Evolutionary conservation across 495 filamentous ascomycete genomes (phyloP).

Genomic region (Pseudomonodictys pantanalensis): DNA sequence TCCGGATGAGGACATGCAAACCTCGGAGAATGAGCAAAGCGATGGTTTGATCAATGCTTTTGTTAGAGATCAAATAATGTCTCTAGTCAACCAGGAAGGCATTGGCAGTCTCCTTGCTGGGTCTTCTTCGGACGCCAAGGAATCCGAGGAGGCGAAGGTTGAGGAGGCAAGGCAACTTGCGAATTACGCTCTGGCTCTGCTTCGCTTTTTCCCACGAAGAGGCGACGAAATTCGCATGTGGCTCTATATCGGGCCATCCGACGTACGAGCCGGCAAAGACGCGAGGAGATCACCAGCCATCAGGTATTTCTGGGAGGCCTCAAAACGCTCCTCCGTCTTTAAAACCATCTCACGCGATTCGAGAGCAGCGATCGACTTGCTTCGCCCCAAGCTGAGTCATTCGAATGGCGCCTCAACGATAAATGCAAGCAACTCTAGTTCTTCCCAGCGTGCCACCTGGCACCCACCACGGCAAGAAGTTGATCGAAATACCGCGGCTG

Average conservation of each 20-base stretch:
- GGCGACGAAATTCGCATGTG: constrained; percentile 95
- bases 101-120: constrained; percentile 58
- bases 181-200: constrained; percentile 78
- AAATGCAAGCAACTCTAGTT: background rate
- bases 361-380: constrained; percentile 53
- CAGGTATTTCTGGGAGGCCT: constrained; percentile 85
- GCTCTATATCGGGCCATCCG: constrained; percentile 73
- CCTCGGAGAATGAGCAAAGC: constrained; percentile 29
- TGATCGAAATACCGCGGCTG: constrained; percentile 33
- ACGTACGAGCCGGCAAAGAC: constrained; percentile 38
- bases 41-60: constrained; percentile 34
- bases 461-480: constrained; percentile 14
- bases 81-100: constrained; percentile 64
- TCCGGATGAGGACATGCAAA: constrained; percentile 56
- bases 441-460: constrained; percentile 17
- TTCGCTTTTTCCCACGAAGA: constrained; percentile 78
- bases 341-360: constrained; percentile 59
- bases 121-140: constrained; percentile 3
- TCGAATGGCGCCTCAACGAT: constrained; percentile 25
- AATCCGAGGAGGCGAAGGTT: constrained; percentile 16
- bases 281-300: constrained; percentile 58
- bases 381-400: constrained; percentile 46
- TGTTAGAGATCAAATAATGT: constrained; percentile 52
- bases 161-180: constrained; percentile 71
- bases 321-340: constrained; percentile 65